phyloP scores from a whole-genome alignment of 441 rosid genomes.

The Capsella rubella region DNA sequence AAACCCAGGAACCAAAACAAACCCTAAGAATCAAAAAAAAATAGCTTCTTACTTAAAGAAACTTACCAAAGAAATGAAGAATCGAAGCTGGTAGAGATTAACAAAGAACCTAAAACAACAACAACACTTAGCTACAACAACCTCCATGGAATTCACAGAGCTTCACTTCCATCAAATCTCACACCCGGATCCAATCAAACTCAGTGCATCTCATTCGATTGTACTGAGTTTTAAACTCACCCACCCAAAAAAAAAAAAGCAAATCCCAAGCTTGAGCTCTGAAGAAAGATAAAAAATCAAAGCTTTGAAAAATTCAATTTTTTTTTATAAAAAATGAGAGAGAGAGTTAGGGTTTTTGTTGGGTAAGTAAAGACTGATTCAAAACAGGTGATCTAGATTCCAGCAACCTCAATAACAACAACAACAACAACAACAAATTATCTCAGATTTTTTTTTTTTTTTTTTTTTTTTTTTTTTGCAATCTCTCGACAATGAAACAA shows the following conservation, averaged over 20 bases:
- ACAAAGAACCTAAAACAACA: conserved; percentile 49
- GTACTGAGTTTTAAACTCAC: background rate
- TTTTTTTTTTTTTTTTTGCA: background rate
- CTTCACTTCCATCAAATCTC: conserved; percentile 75
- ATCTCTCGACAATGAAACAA: conserved; percentile 20
- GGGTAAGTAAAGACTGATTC: conserved; percentile 33
- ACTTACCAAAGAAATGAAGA: conserved; percentile 64
- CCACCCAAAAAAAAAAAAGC: background rate
- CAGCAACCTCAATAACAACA: conserved; percentile 33
- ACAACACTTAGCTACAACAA: conserved; percentile 46
- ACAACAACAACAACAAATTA: background rate
- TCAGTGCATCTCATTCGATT: conserved; percentile 35
- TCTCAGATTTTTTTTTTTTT: conserved; percentile 24
- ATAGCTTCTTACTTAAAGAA: background rate
- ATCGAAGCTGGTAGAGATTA: conserved; percentile 59
- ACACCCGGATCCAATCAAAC: conserved; percentile 24
- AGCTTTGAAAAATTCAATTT: conserved; percentile 39
- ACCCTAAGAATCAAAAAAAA: conserved; percentile 19
- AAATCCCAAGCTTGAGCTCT: background rate
- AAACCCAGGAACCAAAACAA: conserved; percentile 29
- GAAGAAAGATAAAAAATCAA: no score
- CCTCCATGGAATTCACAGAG: conserved; percentile 75
- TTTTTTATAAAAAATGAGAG: no score
- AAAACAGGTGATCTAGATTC: conserved; percentile 37
- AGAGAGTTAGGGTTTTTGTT: conserved; percentile 36